phyloP scores from a whole-genome alignment of 1,284 basidiomycete genomes.

The Puccinia polysora region DNA sequence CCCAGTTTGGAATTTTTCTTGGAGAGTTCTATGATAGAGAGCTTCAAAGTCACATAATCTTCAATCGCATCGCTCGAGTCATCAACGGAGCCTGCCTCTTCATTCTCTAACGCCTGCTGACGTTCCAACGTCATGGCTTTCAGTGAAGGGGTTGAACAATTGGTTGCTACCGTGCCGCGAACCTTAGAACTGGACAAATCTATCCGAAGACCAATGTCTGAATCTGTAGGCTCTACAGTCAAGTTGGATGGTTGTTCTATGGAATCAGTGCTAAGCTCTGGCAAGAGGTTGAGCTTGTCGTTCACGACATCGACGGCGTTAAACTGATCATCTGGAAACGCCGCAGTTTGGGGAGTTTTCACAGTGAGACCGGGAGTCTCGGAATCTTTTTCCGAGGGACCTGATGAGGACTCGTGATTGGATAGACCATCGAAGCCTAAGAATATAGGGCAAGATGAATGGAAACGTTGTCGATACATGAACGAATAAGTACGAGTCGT shows the following conservation, averaged over 20 bases:
- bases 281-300: not conserved
- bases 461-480: not conserved
- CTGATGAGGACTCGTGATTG: not conserved
- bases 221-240: not conserved
- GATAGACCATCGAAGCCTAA: slow-evolving; percentile 26
- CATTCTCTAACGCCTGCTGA: not conserved
- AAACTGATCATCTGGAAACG: not conserved
- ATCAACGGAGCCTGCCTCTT: not conserved
- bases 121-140: slow-evolving; percentile 17
- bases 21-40: slow-evolving; percentile 36
- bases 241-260: not conserved
- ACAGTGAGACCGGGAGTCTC: not conserved
- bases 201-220: not conserved
- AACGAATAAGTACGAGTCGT: not conserved
- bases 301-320: slow-evolving; percentile 1
- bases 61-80: slow-evolving; percentile 23
- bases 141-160: not conserved
- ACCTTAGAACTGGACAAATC: not conserved
- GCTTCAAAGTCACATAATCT: slow-evolving; percentile 31
- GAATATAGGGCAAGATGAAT: slow-evolving; percentile 1
- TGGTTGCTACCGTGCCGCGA: too few species aligned
- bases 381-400: slow-evolving; percentile 21
- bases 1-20: slow-evolving; percentile 34
- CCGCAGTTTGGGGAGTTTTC: not conserved
- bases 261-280: not conserved